These are phyloP conservation scores for Solanum bulbocastanum DNA, from an alignment of 257 asterid genomes.

Conservation along the genomic window DNA sequence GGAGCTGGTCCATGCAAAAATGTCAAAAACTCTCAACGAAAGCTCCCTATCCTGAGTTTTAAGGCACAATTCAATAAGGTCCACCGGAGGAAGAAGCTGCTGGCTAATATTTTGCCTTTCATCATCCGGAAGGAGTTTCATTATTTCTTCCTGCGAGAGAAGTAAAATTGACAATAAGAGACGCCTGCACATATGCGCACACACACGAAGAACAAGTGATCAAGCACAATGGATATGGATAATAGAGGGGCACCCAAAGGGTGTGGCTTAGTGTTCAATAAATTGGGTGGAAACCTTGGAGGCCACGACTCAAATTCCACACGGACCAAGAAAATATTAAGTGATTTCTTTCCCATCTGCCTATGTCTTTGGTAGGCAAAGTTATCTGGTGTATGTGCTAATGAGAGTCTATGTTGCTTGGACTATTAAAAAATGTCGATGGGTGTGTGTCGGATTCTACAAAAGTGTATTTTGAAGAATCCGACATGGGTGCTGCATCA, in stretches of 20 bases:
- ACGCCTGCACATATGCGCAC: neutral
- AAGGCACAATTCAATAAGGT: slow-evolving; percentile 74
- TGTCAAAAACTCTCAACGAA: slow-evolving; percentile 62
- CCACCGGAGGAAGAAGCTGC: slow-evolving; percentile 63
- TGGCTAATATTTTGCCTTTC: slow-evolving; percentile 45
- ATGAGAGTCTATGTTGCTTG: neutral
- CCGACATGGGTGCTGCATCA: neutral
- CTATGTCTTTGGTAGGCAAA: neutral
- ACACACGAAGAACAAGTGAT: neutral
- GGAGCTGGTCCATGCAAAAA: slow-evolving; percentile 81
- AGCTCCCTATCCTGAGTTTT: slow-evolving; percentile 42
- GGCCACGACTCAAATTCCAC: neutral
- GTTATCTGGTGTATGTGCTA: neutral
- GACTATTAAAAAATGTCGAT: neutral
- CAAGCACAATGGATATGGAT: neutral
- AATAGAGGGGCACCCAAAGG: neutral
- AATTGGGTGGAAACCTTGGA: neutral
- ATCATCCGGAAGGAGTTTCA: slow-evolving; percentile 34
- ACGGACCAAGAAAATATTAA: neutral
- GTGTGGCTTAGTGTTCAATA: neutral
- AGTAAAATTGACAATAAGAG: neutral
- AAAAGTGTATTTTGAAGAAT: neutral
- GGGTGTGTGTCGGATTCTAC: neutral
- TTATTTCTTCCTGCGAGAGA: slow-evolving; percentile 63
- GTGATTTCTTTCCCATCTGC: neutral